These are phyloP conservation scores for Funneliformis geosporum DNA, from an alignment of 192 early-diverging fungal genomes.

Conservation along the genomic window DNA sequence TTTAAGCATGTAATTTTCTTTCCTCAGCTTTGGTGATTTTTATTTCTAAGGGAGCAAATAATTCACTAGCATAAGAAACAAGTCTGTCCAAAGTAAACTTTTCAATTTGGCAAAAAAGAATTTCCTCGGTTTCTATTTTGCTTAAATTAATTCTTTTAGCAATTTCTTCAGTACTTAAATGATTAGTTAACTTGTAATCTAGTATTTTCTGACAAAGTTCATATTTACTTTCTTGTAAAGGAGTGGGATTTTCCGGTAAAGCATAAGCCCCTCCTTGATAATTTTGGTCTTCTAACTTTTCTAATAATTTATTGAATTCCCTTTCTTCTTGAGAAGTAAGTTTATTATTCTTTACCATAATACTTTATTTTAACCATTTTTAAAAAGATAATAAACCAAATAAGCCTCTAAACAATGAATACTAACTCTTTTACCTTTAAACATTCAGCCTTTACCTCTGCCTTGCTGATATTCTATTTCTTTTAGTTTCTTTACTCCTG, in stretches of 20 bases:
- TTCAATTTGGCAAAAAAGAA: conserved; percentile 3
- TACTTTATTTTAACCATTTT: too few relatives aligned
- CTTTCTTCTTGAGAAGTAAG: too few relatives aligned
- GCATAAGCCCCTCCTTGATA: not conserved
- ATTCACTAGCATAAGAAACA: not conserved
- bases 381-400: not conserved
- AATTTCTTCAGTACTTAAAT: not conserved
- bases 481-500: too few relatives aligned
- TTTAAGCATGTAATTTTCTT: too few relatives aligned
- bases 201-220: conserved; percentile 9
- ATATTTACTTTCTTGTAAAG: not conserved
- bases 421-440: not conserved
- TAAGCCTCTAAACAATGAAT: conserved; percentile 12
- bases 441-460: not conserved
- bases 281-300: too few relatives aligned
- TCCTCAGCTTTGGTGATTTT: too few relatives aligned
- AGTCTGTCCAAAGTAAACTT: conserved; percentile 13
- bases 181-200: not conserved
- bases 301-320: too few relatives aligned
- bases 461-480: not conserved
- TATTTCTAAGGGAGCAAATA: not conserved
- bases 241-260: conserved; percentile 18
- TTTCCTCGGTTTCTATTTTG: not conserved
- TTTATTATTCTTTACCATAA: too few relatives aligned
- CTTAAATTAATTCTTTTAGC: not conserved